A percentile compares a stretch with the other conserved stretches of the same genome.
phyloP scores from a whole-genome alignment of 2,329 filamentous ascomycete genomes.

The Colletotrichum higginsianum region DNA sequence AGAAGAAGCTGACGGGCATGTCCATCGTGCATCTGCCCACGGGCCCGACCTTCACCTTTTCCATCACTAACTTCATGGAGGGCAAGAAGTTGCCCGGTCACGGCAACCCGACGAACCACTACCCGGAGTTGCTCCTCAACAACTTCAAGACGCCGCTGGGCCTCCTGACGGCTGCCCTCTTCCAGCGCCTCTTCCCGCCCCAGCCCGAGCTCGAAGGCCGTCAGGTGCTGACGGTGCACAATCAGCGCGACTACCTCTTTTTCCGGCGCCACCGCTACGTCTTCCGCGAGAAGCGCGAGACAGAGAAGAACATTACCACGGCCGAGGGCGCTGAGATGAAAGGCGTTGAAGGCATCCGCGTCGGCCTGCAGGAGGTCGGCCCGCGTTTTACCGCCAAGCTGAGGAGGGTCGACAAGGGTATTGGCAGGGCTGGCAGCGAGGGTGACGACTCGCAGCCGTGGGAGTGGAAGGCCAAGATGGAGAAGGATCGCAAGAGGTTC shows the following conservation, averaged over 20 bases:
- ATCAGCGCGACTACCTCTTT: slow-evolving; percentile 97
- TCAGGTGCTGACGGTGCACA: slow-evolving; percentile 93
- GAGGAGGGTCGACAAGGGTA: slow-evolving; percentile 90
- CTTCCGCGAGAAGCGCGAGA: slow-evolving; percentile 88
- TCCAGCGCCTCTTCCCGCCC: slow-evolving; percentile 79
- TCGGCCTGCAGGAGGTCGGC: slow-evolving; percentile 85
- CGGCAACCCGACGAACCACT: slow-evolving; percentile 88
- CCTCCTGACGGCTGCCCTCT: slow-evolving; percentile 87
- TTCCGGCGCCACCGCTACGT: slow-evolving; percentile 91
- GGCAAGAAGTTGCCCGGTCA: slow-evolving; percentile 91
- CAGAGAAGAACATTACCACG: slow-evolving; percentile 88
- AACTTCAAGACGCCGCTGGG: slow-evolving; percentile 96
- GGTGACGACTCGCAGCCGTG: slow-evolving; percentile 86
- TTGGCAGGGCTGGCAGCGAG: slow-evolving; percentile 77
- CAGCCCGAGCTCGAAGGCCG: slow-evolving; percentile 87
- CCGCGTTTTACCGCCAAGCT: slow-evolving; percentile 85
- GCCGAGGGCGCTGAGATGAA: slow-evolving; percentile 87
- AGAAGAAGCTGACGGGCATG: slow-evolving; percentile 85
- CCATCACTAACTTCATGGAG: slow-evolving; percentile 90
- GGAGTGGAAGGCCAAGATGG: slow-evolving; percentile 97
- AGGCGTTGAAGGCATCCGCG: slow-evolving; percentile 87
- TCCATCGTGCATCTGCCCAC: slow-evolving; percentile 87
- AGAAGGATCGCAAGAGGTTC: slow-evolving; percentile 94
- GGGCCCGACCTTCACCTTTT: slow-evolving; percentile 95
- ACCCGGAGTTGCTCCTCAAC: slow-evolving; percentile 91